A percentile compares a stretch with the other conserved stretches of the same genome.
Conservation (phyloP, 768 basidiomycete species). For the Serendipita sp. region DNA sequence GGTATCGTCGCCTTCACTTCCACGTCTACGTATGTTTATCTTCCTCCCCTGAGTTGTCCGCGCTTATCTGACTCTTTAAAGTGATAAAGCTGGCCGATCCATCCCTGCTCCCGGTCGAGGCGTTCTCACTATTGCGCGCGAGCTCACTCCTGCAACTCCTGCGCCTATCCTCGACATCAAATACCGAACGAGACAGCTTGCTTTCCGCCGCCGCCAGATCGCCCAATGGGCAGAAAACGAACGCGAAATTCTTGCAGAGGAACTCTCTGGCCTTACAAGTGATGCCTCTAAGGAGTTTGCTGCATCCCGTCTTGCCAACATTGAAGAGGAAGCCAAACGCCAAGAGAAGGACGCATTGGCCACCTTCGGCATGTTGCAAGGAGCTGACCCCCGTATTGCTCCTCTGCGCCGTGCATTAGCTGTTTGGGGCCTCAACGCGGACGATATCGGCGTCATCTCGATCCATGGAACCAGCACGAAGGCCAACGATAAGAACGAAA, state of each 20-base stretch:
- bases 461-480: conserved; percentile 81
- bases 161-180: conserved; percentile 65
- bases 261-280: conserved; percentile 44
- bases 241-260: conserved; percentile 65
- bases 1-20: conserved; percentile 91
- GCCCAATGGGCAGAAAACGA: conserved; percentile 89
- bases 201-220: conserved; percentile 91
- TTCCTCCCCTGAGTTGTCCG: not conserved
- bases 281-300: conserved; percentile 47
- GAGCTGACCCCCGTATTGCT: conserved; percentile 65
- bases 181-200: conserved; percentile 85
- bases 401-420: conserved; percentile 92
- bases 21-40: conserved; percentile 64
- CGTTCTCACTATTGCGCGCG: conserved; percentile 73
- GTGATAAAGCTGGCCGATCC: conserved; percentile 96
- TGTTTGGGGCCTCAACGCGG: conserved; percentile 87
- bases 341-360: conserved; percentile 91
- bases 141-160: conserved; percentile 63
- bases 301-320: conserved; percentile 56
- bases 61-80: conserved; percentile 17
- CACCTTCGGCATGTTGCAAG: conserved; percentile 91
- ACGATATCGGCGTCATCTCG: conserved; percentile 77
- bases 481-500: conserved; percentile 95
- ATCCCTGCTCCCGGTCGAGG: conserved; percentile 94
- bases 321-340: conserved; percentile 76